phyloP scores from a whole-genome alignment of 805 yeast species.

The Candida montana region DNA sequence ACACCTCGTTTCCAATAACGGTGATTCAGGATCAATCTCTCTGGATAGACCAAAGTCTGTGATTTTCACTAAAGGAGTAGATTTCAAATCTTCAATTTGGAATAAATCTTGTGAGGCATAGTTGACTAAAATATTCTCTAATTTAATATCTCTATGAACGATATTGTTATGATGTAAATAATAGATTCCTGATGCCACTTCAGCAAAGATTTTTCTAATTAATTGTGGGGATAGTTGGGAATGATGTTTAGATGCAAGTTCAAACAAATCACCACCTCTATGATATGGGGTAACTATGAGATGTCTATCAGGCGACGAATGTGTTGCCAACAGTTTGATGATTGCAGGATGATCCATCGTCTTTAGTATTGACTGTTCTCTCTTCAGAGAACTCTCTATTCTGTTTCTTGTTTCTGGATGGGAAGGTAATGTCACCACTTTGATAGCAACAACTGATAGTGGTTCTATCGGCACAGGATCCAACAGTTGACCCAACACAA shows the following conservation, averaged over 20 bases:
- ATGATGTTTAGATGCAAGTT: slow-evolving; percentile 45
- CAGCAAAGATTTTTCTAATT: slow-evolving; percentile 61
- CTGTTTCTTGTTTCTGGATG: slow-evolving; percentile 41
- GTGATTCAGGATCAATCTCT: slow-evolving; percentile 51
- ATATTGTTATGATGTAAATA: slow-evolving; percentile 51
- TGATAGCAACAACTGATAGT: slow-evolving; percentile 56
- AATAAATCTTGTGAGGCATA: slow-evolving; percentile 30
- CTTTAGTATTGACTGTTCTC: slow-evolving; percentile 69
- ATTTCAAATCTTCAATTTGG: slow-evolving; percentile 8
- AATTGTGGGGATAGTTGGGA: slow-evolving; percentile 41
- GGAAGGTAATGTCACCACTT: slow-evolving; percentile 45
- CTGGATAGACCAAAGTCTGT: slow-evolving; percentile 91
- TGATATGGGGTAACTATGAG: slow-evolving; percentile 69
- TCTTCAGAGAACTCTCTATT: slow-evolving; percentile 54
- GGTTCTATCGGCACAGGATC: slow-evolving; percentile 3
- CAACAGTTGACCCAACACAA: slow-evolving; percentile 40
- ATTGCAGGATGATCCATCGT: slow-evolving; percentile 63
- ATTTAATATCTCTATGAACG: slow-evolving; percentile 87
- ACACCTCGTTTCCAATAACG: slow-evolving; percentile 78
- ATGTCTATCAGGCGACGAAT: slow-evolving; percentile 24
- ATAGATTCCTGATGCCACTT: slow-evolving; percentile 60
- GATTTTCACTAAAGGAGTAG: slow-evolving; percentile 45
- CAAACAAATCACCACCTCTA: slow-evolving; percentile 80
- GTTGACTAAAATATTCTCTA: slow-evolving; percentile 71
- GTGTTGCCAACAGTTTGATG: slow-evolving; percentile 50